Evolutionary conservation across 164 flowering plant genomes (phyloP), one percentile per base, ranked within the genome.

Genomic region (Umbellularia californica): DNA sequence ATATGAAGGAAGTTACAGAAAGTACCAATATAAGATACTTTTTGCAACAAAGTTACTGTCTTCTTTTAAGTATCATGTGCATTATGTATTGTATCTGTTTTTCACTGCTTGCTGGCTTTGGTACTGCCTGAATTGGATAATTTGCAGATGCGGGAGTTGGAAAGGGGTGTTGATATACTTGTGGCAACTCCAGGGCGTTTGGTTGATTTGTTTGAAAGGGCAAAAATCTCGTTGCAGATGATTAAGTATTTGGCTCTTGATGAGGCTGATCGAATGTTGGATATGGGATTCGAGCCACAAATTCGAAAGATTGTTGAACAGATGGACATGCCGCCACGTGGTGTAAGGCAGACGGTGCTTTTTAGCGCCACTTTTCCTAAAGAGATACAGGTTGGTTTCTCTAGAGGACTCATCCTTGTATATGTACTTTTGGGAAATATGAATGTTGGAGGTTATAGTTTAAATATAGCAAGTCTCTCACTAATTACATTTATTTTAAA

Each of bases 271-370:
- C 81, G 93, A 73, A 91, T 91, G 95, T 80, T 91, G 73, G 95
- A 91, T 80, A 91, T 91, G 95, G 95, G 95, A 64, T 91, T 89
- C 81, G 95, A 89, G 75, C 95, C 91, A 64, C 95, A 91, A 75
- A 91, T 91, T 62, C 81, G 95, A 71, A 89, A 83, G 79, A 91
- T 91, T 74, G 96, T 91, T 81, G 88, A 91, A 71, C 91, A 90
- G 70, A 90, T 83, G 89, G 91, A 87, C 81, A 90, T 90, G 95
- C 95, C 95, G 65, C 89, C 88, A 0, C 87, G 82, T 55, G 95
- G 95, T 73, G 72, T 65, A 33, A 82, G 95, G 71, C 95, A 90
- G 79, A 90, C 92, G 28, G 76, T 90, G 90, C 77, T 89, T 33
- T 90, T 90, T 73, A 90, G 95, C 77, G 95, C 95, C 69, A 90